Base-by-base conservation (phyloP, 2,329 filamentous ascomycete genomes). In the Nigrospora oryzae region DNA sequence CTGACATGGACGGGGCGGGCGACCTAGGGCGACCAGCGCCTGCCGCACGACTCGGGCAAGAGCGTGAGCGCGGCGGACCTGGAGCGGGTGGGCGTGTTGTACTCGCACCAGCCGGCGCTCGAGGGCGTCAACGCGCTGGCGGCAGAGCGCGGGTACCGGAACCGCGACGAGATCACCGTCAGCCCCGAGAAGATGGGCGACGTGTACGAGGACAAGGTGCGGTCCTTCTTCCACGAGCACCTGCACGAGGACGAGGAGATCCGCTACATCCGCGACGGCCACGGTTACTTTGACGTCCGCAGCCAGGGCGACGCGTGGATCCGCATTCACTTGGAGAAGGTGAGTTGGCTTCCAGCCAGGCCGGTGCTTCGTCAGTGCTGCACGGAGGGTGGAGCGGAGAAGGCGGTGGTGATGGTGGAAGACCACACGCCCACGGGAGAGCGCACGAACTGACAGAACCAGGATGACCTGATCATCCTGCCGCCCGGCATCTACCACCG, bases 231-330 rank as follows among this genome's bases (percentile, higher is more conserved):
- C 71, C 65, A 86, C 56, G 93, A 98, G 74, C 93, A 98, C 64
- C 66, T 98, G 57, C 93, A 98, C 63, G 93, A 98, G 70, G 93
- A 98, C 56, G 93, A 98, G 70, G 93, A 98, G 75, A 98, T 98
- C 53, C 76, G 93, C 40, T 98, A 96, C 60, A 90, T 98, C 53
- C 74, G 89, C 31, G 90, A 84, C 49, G 93, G 93, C 0, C 77
- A 79, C 45, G 93, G 93, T 0, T 98, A 86, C 65, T 98, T 98
- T 62, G 93, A 98, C 66, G 90, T 98, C 3, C 74, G 93, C 40
- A 84, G 81, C 58, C 73, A 85, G 63, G 79, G 77, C 16, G 91
- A 97, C 59, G 81, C 86, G 53, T 98, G 93, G 93, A 80, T 98
- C 47, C 74, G 93, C 47, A 89, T 98, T 49, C 70, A 74, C 57